Evolutionary conservation across 2,329 filamentous ascomycete genomes (phyloP), one percentile per base, ranked within the genome.

Genomic region (Graphilbum sp.): DNA sequence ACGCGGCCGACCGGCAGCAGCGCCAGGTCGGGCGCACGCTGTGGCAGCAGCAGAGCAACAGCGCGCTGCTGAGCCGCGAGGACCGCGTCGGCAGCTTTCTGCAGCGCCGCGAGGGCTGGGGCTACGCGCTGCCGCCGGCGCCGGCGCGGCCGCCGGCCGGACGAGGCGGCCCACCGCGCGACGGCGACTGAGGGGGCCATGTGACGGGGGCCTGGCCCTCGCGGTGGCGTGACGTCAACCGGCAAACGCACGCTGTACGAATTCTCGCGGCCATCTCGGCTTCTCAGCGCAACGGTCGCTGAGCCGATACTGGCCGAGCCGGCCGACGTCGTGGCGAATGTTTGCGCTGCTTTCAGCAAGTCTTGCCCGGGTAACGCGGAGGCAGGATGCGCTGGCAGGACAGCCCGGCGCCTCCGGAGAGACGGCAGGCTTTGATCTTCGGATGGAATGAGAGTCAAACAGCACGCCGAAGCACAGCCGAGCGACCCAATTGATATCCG

Each of bases 11-110:
- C 32, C 62, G 78, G 39, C 73, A 81, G 47, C 69, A 82, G 42
- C 64, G 71, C 41, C 74, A 76, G 27, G 77, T 81, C 36, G 73
- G 67, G 42, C 68, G 74, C 41, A 60, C 76, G 34, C 63, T 75
- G 51, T 62, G 58, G 37, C 63, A 63, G 41, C 65, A 69, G 45
- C 62, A 68, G 50, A 56, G 66, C 48, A 62, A 72, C 39, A 61
- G 66, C 43, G 63, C 66, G 36, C 59, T 67, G 29, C 53, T 69
- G 52, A 61, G 58, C 49, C 64, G 70, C 38, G 69, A 81, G 43
- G 74, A 76, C 50, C 67, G 85, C 37, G 77, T 96, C 30, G 71
- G 84, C 47, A 74, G 62, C 39, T 96, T 96, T 51, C 47, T 96
- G 41, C 72, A 74, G 49, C 73, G 81, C 42, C 67, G 84, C 46